Base-by-base conservation (phyloP, 352 stramenopile genomes). In the Globisporangium perplexum region DNA sequence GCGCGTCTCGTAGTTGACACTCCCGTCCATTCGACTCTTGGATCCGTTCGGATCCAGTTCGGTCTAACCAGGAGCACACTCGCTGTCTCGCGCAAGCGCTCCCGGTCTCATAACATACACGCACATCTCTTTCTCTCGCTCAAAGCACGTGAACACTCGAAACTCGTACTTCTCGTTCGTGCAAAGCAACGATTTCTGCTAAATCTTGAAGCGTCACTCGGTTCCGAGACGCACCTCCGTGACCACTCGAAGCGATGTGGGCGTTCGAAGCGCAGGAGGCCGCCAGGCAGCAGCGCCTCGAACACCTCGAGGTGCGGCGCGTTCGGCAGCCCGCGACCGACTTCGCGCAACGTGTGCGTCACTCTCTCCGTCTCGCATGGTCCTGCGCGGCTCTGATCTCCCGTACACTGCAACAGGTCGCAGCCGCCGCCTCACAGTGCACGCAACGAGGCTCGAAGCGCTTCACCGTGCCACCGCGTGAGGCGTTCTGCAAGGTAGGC, bases 401-500 rank as follows among this genome's bases (percentile, higher is more conserved):
- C 26, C 26, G 26, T 14, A 8, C n/a, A n/a, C n/a, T n/a, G 8
- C 8, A 35, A 35, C n/a, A 60, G 54, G 51, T 44, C 15, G 24
- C 14, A 5, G 47, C 28, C 8, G 54, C 54, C 11, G 18, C 44
- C 11, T 33, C 35, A 8, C 54, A 42, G 8, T 60, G 22, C 12
- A 8, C 7, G 8, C 36, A n/a, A 5, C 10, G 45, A 8, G 53
- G 54, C 18, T 18, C 55, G 22, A 71, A 74, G 39, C 47, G 36
- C n/a, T 60, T 75, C 24, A 23, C 8, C 4, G 18, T 44, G 5
- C 67, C 70, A 14, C 67, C 67, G 18, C 55, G 14, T 0, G 70
- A 72, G 18, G 14, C 63, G 6, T 71, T 70, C 46, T 79, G 70
- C 39, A 62, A 74, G 69, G 69, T 75, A 60, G 4, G 20, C 31